Evolutionary conservation across 495 filamentous ascomycete genomes (phyloP), one percentile per base, ranked within the genome.

Genomic region (Pyronema omphalodes): DNA sequence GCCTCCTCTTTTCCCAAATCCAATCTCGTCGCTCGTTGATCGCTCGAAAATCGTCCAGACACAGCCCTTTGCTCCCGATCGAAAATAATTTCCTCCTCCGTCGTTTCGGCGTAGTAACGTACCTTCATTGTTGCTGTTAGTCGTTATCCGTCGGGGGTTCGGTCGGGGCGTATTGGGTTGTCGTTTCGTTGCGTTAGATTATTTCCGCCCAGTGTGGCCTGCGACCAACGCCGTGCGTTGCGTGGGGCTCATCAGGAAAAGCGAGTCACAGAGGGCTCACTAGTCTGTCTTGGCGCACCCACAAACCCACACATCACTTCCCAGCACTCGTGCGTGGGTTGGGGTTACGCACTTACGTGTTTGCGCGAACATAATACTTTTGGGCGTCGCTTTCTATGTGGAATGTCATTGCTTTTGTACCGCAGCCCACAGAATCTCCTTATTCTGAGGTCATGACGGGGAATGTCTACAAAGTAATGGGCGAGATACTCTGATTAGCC

Each of bases 111-210:
- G 6, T 23, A 54, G n/a, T 37, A 23, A 64, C 61, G 23, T 58
- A 64, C 61, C 61, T 64, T 64, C 61, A 64, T 64, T 64, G 53
- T 54, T 57, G 51, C 61, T 63, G 41, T 60, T 40, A 46, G 59
- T 59, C 48, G 60, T 56, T 63, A 60, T 62, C 45, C 45, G 49
- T 60, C 47, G 44, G 45, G 54, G 49, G 49, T 58, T 53, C 34
- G 51, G 29, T 52, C 44, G 44, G 44, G 15, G 14, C 12, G 47
- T 23, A 17, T 11, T 50, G 34, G 34, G 50, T 59, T 52, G 45
- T 52, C 23, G 35, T 43, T 60, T 55, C 52, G 54, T 44, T 49
- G 5, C 45, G 48, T 51, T 60, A 50, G 47, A 17, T 36, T 50
- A 19, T 12, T 34, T 41, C 39, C 11, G 11, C 39, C 11, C 39